Evolutionary conservation across 352 stramenopile genomes (phyloP), one percentile per base, ranked within the genome.

Genomic region (Pythium volutum): DNA sequence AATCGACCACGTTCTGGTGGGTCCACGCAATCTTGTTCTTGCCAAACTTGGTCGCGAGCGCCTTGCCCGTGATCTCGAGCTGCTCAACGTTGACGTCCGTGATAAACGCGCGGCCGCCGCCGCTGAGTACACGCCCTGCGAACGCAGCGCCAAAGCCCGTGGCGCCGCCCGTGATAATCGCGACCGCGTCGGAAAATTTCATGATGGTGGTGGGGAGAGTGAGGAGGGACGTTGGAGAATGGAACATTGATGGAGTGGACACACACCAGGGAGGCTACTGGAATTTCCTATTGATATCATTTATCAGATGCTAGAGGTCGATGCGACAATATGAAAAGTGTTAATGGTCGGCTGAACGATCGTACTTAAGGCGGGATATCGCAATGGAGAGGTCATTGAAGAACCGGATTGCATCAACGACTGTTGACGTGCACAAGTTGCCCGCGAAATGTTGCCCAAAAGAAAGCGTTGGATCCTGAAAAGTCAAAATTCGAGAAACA

Each of bases 1-100:
- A 60, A 46, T 92, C 82, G 26, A 76, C 81, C 34, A 93, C 82
- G 60, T 92, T 78, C 69, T 94, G 84, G 52, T 74, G 70, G 54
- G 76, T 72, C 77, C 76, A 92, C 48, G 63, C 75, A 39, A 92
- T 70, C 47, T 84, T 84, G 48, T 64, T 64, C 47, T 72, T 56
- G 60, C 77, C 84, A 48, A 71, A 84, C 54, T 78, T 66, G 48
- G 53, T 52, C 59, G 85, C 71, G 14, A 93, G 66, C 49, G 75
- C 75, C 59, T 84, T 81, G 61, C 75, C 79, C 54, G 80, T 79
- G 29, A 64, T 66, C 63, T 86, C 68, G 29, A 94, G 71, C 57
- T 76, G 67, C 53, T 83, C 62, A 45, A 79, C 67, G 59, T 94
- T 76, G 33, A 92, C 74, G 59, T 92, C 82, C 59, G 84, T 92